These are phyloP conservation scores for Dendrobium officinale DNA, from an alignment of 106 monocot species.

Conservation along the genomic window DNA sequence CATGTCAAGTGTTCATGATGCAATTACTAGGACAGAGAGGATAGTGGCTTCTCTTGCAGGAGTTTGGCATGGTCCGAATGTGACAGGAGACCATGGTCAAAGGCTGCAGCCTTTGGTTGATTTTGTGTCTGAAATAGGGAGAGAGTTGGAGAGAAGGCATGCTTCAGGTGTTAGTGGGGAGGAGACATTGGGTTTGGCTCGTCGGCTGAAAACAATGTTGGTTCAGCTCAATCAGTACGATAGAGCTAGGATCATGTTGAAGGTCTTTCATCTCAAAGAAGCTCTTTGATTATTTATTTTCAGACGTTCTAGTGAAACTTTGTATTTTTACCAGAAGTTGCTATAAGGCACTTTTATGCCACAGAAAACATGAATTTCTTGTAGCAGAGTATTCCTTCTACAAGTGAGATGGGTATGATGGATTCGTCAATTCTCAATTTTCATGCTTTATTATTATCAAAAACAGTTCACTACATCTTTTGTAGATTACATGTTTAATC, in stretches of 20 bases:
- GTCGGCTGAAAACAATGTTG: conserved; percentile 75
- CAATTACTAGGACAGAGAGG: conserved; percentile 69
- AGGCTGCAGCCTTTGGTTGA: conserved; percentile 75
- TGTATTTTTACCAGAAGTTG: not conserved
- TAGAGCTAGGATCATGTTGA: conserved; percentile 21
- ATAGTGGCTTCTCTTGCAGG: conserved; percentile 68
- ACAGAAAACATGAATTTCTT: not conserved
- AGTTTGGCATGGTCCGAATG: conserved; percentile 58
- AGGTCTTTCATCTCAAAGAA: conserved; percentile 25
- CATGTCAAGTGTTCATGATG: conserved; percentile 74
- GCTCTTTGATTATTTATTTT: conserved; percentile 9
- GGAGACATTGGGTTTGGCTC: conserved; percentile 63
- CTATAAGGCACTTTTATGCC: not conserved
- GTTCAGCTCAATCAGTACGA: conserved; percentile 39
- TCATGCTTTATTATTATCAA: not conserved
- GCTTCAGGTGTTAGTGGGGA: conserved; percentile 44
- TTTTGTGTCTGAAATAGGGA: conserved; percentile 57
- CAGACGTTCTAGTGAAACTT: not conserved
- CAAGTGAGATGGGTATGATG: not conserved
- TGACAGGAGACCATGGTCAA: conserved; percentile 32
- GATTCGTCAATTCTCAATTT: not conserved
- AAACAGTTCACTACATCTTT: not conserved
- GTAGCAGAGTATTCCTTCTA: not conserved
- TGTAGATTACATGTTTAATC: not conserved
- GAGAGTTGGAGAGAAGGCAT: conserved; percentile 70